Conservation (phyloP, 129 eudicot genomes). For the sunflower (Helianthus annuus) region HanXRQr2.0-SUNRISE NC_035438.2:2560401-2560900, state of each 20-base stretch:
- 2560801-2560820: no score
- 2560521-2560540: not conserved
- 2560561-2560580: slow-evolving; percentile 40
- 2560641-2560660: slow-evolving; percentile 30
- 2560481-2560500: not conserved
- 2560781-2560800: no score
- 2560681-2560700: not conserved
- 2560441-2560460: slow-evolving; percentile 45
- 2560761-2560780: no score
- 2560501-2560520: not conserved
- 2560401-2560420: slow-evolving; percentile 63
- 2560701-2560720: no score
- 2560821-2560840: no score
- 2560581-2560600: slow-evolving; percentile 41
- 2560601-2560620: slow-evolving; percentile 70
- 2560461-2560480: slow-evolving; percentile 45
- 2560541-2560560: not conserved
- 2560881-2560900: no score
- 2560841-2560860: no score
- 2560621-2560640: slow-evolving; percentile 97
- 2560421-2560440: slow-evolving; percentile 52
- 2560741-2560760: no score
- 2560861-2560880: no score
- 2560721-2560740: no score
- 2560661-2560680: not conserved